phyloP scores from a whole-genome alignment of 75 land plant species.

The Pinus tabuliformis region DNA sequence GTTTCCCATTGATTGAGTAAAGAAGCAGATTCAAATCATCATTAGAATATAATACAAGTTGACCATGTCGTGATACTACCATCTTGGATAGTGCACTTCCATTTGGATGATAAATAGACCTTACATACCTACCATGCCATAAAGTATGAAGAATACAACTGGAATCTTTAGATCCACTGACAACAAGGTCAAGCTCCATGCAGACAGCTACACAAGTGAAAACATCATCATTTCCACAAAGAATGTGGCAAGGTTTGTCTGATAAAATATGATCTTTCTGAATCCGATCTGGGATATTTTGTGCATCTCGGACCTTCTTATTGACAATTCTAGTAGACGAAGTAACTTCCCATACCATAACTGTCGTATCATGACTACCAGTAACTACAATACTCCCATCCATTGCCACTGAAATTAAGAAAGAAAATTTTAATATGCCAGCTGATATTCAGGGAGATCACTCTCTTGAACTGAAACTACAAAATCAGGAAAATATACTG shows the following conservation, averaged over 20 bases:
- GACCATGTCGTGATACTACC: conserved; percentile 79
- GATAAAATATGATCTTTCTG: conserved; percentile 62
- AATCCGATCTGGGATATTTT: conserved; percentile 24
- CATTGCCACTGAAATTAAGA: conserved; percentile 55
- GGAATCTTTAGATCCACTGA: conserved; percentile 96
- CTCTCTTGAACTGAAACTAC: neutral
- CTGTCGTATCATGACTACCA: conserved; percentile 97
- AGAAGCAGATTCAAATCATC: conserved; percentile 81
- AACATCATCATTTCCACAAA: conserved; percentile 97
- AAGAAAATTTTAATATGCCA: neutral
- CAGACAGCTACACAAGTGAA: conserved; percentile 91
- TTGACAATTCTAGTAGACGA: conserved; percentile 29
- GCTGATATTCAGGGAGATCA: neutral
- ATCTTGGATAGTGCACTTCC: conserved; percentile 74
- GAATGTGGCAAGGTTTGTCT: conserved; percentile 85
- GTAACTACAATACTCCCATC: conserved; percentile 96
- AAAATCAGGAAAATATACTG: conserved; percentile 1
- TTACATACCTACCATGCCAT: conserved; percentile 77
- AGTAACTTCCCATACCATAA: conserved; percentile 92
- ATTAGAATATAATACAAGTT: conserved; percentile 71
- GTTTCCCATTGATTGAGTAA: conserved; percentile 90
- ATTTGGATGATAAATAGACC: conserved; percentile 84
- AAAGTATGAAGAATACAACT: conserved; percentile 93
- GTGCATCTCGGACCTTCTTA: conserved; percentile 35
- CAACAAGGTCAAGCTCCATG: conserved; percentile 87